Evolutionary conservation across 2,329 filamentous ascomycete species (phyloP).

Genomic region (Knufia fluminis): DNA sequence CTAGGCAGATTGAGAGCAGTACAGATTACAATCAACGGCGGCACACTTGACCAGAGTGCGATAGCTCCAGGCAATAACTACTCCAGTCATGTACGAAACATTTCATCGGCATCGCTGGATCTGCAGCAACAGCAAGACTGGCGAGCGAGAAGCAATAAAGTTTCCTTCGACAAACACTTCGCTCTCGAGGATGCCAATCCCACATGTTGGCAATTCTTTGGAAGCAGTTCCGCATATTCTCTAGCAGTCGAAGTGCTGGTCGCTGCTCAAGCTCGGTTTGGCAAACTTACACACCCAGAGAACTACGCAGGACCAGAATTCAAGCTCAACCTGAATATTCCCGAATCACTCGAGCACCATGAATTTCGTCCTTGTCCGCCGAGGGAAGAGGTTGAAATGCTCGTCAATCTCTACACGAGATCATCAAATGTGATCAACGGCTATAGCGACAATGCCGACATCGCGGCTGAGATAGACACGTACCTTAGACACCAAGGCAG

Average conservation of each 20-base stretch:
- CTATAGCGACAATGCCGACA: slow-evolving; percentile 24
- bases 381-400: slow-evolving; percentile 20
- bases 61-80: slow-evolving; percentile 5
- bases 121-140: background rate
- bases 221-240: slow-evolving; percentile 22
- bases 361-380: slow-evolving; percentile 15
- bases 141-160: slow-evolving; percentile 1
- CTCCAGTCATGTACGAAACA: background rate
- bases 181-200: slow-evolving; percentile 22
- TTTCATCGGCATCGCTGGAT: background rate
- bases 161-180: slow-evolving; percentile 25
- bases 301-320: slow-evolving; percentile 21
- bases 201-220: slow-evolving; percentile 24
- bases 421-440: slow-evolving; percentile 26
- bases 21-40: slow-evolving; percentile 18
- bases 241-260: slow-evolving; percentile 23
- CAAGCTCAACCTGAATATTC: slow-evolving; percentile 17
- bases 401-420: slow-evolving; percentile 24
- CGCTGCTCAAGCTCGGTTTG: slow-evolving; percentile 21
- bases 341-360: slow-evolving; percentile 14
- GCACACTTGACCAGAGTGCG: slow-evolving; percentile 13
- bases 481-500: slow-evolving; percentile 19
- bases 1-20: slow-evolving; percentile 20
- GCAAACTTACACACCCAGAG: slow-evolving; percentile 19
- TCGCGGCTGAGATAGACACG: slow-evolving; percentile 21